phyloP scores from a whole-genome alignment of 257 asterid genomes.

The Fraxinus quadrangulata region DNA sequence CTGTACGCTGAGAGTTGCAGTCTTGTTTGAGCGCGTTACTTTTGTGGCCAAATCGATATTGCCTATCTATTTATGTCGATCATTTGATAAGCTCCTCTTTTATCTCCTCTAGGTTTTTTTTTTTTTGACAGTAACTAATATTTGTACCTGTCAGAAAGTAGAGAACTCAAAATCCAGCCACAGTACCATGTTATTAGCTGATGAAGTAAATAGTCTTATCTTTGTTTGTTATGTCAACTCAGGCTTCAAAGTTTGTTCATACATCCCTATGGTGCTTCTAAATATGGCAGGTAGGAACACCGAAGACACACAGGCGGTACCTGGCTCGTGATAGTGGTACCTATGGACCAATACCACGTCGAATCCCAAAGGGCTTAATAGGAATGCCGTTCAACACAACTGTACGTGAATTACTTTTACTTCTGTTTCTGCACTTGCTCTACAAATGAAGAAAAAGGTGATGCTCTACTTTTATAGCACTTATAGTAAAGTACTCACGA shows the following conservation, averaged over 20 bases:
- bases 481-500: constrained; percentile 27
- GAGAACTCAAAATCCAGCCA: not conserved
- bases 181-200: constrained; percentile 14
- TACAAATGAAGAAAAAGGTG: constrained; percentile 1
- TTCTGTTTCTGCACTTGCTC: not conserved
- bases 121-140: not conserved
- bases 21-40: not conserved
- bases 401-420: constrained; percentile 40
- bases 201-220: not conserved
- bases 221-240: constrained; percentile 6
- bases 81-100: not conserved
- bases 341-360: constrained; percentile 93
- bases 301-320: constrained; percentile 92
- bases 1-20: not conserved
- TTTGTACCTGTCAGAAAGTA: not conserved
- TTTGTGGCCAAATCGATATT: not conserved
- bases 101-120: not conserved
- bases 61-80: not conserved
- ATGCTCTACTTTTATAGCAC: constrained; percentile 18
- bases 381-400: constrained; percentile 99
- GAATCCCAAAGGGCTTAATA: constrained; percentile 77
- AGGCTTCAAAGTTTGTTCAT: constrained; percentile 1
- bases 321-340: constrained; percentile 98
- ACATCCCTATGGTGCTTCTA: constrained; percentile 18
- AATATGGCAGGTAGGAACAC: constrained; percentile 87